Evolutionary conservation across 306 rosid species (phyloP).

Genomic region (Rosa rugosa): DNA sequence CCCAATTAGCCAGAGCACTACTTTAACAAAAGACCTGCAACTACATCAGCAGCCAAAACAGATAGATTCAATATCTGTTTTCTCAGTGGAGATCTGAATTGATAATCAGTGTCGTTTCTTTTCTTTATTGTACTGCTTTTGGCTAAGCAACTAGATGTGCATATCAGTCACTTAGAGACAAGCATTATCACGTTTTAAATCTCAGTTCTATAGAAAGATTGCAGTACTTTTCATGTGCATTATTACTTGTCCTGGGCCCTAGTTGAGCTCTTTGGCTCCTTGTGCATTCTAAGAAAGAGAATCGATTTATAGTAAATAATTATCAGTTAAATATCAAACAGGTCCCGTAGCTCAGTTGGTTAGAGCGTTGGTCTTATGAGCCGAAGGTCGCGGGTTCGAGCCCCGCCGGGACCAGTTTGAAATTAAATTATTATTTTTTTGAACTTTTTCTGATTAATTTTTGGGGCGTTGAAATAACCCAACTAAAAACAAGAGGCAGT

Average conservation of each 20-base stretch:
- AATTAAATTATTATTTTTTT: not conserved
- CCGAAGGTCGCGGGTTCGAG: conserved; percentile 52
- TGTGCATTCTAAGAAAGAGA: no score
- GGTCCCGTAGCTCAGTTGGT: conserved; percentile 53
- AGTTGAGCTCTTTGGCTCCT: no score
- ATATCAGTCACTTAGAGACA: not conserved
- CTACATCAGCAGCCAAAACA: not conserved
- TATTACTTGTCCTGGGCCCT: no score
- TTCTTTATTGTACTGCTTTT: not conserved
- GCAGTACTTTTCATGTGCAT: no score
- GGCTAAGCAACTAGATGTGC: not conserved
- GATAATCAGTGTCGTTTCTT: not conserved
- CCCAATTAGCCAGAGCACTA: conserved; percentile 4
- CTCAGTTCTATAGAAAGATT: not conserved
- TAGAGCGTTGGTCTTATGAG: conserved; percentile 52
- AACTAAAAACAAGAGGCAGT: no score
- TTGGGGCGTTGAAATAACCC: not conserved
- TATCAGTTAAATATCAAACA: not conserved
- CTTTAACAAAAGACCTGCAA: not conserved
- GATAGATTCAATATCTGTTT: not conserved
- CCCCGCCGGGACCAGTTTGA: conserved; percentile 29
- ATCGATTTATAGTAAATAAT: not conserved
- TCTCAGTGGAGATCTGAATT: not conserved
- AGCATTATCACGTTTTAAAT: not conserved
- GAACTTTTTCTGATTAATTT: not conserved